Evolutionary conservation across 164 flowering plant genomes (phyloP).

Genomic region (Cinnamomum micranthum): DNA sequence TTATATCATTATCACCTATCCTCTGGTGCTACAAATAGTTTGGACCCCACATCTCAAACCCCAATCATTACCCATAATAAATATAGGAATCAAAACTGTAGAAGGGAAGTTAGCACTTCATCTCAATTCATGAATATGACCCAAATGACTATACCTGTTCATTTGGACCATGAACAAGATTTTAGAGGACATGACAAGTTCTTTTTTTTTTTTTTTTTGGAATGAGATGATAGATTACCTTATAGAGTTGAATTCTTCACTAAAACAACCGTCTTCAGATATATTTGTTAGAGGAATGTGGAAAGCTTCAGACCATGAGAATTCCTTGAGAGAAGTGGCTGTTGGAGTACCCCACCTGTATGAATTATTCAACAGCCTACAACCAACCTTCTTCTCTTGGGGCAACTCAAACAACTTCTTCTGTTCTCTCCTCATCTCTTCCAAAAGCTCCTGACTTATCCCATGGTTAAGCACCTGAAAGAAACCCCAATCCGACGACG

Average conservation of each 20-base stretch:
- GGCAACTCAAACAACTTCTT: conserved; percentile 50
- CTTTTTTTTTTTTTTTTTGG: no score
- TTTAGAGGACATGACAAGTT: neutral
- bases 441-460: conserved; percentile 42
- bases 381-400: conserved; percentile 42
- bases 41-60: no score
- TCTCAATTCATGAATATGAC: neutral
- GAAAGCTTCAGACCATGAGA: conserved; percentile 84
- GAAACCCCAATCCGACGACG: conserved; percentile 80
- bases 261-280: conserved; percentile 35
- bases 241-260: conserved; percentile 42
- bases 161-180: neutral
- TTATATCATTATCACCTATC: no score
- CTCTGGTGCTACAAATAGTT: no score
- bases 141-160: neutral
- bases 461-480: conserved; percentile 88
- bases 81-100: no score
- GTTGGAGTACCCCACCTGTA: conserved; percentile 72
- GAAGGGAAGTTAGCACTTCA: no score
- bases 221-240: conserved; percentile 24
- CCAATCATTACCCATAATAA: no score
- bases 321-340: conserved; percentile 46
- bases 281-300: conserved; percentile 60
- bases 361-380: conserved; percentile 48
- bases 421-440: conserved; percentile 62